Conservation (phyloP, 148 eudicot species). For the Amaranthus cruentus region DNA sequence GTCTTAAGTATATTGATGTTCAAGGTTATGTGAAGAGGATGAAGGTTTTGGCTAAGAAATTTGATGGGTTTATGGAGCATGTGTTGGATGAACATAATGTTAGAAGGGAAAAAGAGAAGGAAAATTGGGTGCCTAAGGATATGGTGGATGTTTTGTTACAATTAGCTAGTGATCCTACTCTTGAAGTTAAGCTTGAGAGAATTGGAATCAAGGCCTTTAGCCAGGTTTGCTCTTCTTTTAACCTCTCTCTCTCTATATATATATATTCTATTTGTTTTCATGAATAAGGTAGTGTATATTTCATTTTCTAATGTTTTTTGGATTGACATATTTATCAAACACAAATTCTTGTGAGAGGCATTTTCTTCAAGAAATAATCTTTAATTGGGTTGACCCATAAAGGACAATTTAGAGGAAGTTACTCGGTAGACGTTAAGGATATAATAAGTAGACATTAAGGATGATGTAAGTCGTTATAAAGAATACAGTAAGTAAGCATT, state of each 20-base stretch:
- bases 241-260: too few relatives aligned
- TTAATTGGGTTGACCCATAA: conserved; percentile 69
- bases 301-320: too few relatives aligned
- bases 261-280: too few relatives aligned
- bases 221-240: conserved; percentile 38
- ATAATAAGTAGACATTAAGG: too few relatives aligned
- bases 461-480: too few relatives aligned
- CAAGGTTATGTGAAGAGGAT: conserved; percentile 94
- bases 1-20: conserved; percentile 60
- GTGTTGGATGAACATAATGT: conserved; percentile 76
- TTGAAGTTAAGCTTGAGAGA: conserved; percentile 80
- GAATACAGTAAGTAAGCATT: too few relatives aligned
- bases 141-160: conserved; percentile 84
- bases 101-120: conserved; percentile 26
- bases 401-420: conserved; percentile 37
- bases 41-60: conserved; percentile 72
- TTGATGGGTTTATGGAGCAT: conserved; percentile 78
- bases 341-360: too few relatives aligned
- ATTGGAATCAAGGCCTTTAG: conserved; percentile 86
- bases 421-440: too few relatives aligned
- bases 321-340: too few relatives aligned
- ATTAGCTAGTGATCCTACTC: conserved; percentile 66
- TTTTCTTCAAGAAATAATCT: neutral
- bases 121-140: conserved; percentile 45
- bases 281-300: too few relatives aligned